These are phyloP conservation scores for Haematococcus sp. DNA, from an alignment of 139 green algal genomes.

Conservation along the genomic window DNA sequence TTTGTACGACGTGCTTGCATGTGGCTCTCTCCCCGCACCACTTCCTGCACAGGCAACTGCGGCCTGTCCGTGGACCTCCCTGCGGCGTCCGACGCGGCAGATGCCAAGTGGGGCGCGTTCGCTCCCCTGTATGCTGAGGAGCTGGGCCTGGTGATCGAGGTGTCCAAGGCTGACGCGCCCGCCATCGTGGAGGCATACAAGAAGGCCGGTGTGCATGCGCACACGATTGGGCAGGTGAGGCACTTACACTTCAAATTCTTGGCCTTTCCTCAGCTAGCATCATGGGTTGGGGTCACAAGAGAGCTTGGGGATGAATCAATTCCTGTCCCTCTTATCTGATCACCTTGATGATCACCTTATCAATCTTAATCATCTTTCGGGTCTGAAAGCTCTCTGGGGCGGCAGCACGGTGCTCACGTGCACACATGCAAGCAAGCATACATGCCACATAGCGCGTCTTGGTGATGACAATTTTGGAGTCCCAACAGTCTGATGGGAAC, in stretches of 20 bases:
- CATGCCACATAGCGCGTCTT: too few relatives aligned
- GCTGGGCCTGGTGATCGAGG: constrained; percentile 93
- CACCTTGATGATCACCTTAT: too few relatives aligned
- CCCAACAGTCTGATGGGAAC: constrained; percentile 20
- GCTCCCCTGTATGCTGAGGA: constrained; percentile 93
- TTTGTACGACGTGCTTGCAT: too few relatives aligned
- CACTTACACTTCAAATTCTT: too few relatives aligned
- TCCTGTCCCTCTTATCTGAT: neutral
- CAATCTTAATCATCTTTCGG: too few relatives aligned
- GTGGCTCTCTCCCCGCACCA: neutral
- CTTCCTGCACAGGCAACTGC: constrained; percentile 48
- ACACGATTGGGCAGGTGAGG: constrained; percentile 66
- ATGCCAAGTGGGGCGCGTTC: constrained; percentile 30
- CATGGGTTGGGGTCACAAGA: too few relatives aligned
- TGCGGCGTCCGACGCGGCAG: constrained; percentile 11
- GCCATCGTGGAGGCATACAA: constrained; percentile 67
- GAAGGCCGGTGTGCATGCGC: constrained; percentile 61
- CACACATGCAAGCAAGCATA: too few relatives aligned
- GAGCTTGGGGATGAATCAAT: neutral
- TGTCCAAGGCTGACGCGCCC: constrained; percentile 51
- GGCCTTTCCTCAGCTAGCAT: too few relatives aligned
- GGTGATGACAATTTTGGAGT: constrained; percentile 8
- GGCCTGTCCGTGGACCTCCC: constrained; percentile 72
- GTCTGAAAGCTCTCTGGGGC: neutral
- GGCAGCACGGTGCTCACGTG: too few relatives aligned